Base-by-base conservation (phyloP, 2,329 filamentous ascomycete species). In the Pseudogymnoascus sp. region DNA sequence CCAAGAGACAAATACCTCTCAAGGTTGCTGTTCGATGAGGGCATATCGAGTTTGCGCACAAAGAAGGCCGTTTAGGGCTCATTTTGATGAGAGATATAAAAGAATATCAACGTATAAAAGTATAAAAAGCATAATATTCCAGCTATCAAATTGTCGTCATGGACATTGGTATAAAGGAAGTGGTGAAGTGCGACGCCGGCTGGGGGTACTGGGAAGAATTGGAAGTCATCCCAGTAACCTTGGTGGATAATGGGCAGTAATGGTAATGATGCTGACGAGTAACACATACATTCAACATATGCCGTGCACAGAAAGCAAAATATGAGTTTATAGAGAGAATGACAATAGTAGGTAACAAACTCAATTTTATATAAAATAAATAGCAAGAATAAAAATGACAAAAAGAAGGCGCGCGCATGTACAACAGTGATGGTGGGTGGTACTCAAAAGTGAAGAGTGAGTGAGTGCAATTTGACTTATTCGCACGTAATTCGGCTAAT, bases 21-120 rank as follows among this genome's bases (percentile, higher is more conserved):
- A 53, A 53, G 47, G 47, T 31, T 53, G 47, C 47, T 53, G 8
- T n/a, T n/a, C 21, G 23, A 53, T 53, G 47, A 31, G 26, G 47
- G 47, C 15, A 53, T 53, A n/a, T 50, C 47, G 47, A 57, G 47
- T 57, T 57, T 57, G 26, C n/a, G 47, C 47, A 31, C 47, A 57
- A 19, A 57, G n/a, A 31, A 57, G 26, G 47, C 15, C 26, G 26
- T 7, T 57, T 57, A 57, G 47, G 26, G 47, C 47, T 57, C n/a
- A 19, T 57, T 11, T 57, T 31, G 23, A 53, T 17, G 15, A 23
- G 1, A 50, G 3, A 28, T 47, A 17, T 50, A 50, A 28, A 50
- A n/a, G 15, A n/a, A 50, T 28, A n/a, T 50, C n/a, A 28, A 50
- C 1, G 8, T 9, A 50, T 28, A 10, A 50, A 28, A 9, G 23